Evolutionary conservation across 495 filamentous ascomycete genomes (phyloP), one percentile per base, ranked within the genome.

Genomic region (Daldinia concentrica): DNA sequence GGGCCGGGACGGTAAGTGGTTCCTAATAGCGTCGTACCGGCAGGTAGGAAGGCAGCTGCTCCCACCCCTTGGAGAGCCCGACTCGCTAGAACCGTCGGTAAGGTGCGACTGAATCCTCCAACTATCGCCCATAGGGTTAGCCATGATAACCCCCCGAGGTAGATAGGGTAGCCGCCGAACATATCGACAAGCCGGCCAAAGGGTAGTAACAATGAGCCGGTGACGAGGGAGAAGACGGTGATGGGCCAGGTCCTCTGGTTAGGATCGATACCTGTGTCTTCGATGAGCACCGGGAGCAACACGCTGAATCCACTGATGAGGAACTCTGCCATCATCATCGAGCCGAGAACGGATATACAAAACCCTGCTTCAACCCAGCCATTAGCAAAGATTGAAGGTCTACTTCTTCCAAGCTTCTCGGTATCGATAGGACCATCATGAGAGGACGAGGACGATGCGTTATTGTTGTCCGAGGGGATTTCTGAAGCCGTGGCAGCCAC

Each of bases 1-100:
- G 89, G 90, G 0, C 91, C 91, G 0, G 91, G 91, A n/a, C 91
- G 84, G 72, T 94, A 94, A 9, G 85, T 86, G 66, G 85, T 90
- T 0, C 90, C 90, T 12, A 94, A 79, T 9, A 94, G 82, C 83
- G 90, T 91, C 4, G 93, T 81, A 14, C 89, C 85, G 4, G 88
- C 86, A 3, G 91, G 90, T 27, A 92, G 80, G 58, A 89, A 91
- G 0, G 90, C 90, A 17, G 90, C 90, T 0, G 90, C 83, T 5
- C 89, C 92, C 3, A 94, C 78, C 3, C 91, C 92, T 77, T 92
- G 90, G 36, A 93, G 77, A 4, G 89, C 91, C 45, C 91, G 86
- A 64, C 84, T 89, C 52, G 91, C 80, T 59, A 90, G 84, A 22
- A 94, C 78, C 88, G 91, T 92, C 30, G 90, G 63, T 72, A 87